Percentiles rank a stretch among this genome's conserved stretches.
These are phyloP conservation scores for Byssochlamys sp. DNA, from an alignment of 2,329 filamentous ascomycete species.

Conservation along the genomic window DNA sequence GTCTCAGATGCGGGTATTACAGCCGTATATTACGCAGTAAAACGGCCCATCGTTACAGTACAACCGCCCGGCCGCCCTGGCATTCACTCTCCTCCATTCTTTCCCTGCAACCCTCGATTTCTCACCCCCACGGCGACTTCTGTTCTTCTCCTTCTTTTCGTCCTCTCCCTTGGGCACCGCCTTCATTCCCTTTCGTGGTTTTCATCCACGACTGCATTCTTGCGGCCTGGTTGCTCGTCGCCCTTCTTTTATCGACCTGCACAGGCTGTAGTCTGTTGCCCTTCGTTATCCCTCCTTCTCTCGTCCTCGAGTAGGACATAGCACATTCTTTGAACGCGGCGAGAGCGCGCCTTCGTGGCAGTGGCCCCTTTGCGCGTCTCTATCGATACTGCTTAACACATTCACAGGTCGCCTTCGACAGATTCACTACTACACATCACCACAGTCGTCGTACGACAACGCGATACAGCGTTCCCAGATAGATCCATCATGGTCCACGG, in stretches of 20 bases:
- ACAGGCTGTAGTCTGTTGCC: constrained; percentile 10
- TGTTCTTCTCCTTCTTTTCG: constrained; percentile 4
- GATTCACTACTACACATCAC: background rate
- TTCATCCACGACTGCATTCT: constrained; percentile 6
- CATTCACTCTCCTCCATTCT: background rate
- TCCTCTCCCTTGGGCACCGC: constrained; percentile 8
- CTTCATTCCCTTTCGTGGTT: constrained; percentile 4
- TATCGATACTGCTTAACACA: background rate
- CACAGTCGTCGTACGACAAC: background rate
- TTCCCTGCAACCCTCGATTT: background rate
- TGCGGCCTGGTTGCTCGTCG: constrained; percentile 25
- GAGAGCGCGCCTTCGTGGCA: background rate
- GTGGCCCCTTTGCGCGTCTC: background rate
- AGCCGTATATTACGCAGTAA: background rate
- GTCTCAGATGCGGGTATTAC: background rate
- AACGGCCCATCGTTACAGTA: background rate
- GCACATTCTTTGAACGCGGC: background rate
- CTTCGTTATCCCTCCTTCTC: constrained; percentile 10
- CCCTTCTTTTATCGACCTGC: constrained; percentile 26
- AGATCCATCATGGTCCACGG: constrained; percentile 20
- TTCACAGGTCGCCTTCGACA: background rate
- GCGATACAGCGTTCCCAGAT: background rate
- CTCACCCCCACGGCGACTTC: background rate
- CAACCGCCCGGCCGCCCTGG: background rate
- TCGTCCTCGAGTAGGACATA: constrained; percentile 3